Percentiles rank a stretch among this genome's conserved stretches.
Conservation (phyloP, 2,329 filamentous ascomycete species). For the Fusarium pininemorale region DNA sequence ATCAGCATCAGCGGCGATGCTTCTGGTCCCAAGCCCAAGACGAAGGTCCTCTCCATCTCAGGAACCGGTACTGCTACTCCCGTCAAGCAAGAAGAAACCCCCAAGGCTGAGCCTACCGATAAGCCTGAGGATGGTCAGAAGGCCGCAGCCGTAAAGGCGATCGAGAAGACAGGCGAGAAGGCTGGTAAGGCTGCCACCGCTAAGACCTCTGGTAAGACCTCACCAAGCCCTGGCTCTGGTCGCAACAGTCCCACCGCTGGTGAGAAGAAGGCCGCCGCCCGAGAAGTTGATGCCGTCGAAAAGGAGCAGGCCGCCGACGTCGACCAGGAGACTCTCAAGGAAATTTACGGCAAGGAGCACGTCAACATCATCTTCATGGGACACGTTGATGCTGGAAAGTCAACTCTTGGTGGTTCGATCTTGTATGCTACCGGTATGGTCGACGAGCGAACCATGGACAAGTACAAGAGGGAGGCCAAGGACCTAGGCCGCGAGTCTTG, state of each 20-base stretch:
- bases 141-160: conserved; percentile 85
- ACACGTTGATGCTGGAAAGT: conserved; percentile 98
- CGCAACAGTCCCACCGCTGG: conserved; percentile 80
- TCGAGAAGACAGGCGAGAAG: conserved; percentile 86
- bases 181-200: conserved; percentile 54
- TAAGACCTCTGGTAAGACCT: conserved; percentile 73
- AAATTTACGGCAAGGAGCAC: conserved; percentile 94
- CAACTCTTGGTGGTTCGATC: conserved; percentile 92
- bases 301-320: conserved; percentile 84
- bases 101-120: conserved; percentile 58
- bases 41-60: conserved; percentile 58
- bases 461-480: conserved; percentile 97
- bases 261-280: conserved; percentile 60
- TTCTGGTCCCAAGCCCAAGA: conserved; percentile 63
- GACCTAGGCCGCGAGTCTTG: conserved; percentile 96
- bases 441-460: conserved; percentile 98
- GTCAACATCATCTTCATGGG: conserved; percentile 98
- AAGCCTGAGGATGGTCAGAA: conserved; percentile 80
- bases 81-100: conserved; percentile 55
- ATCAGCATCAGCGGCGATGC: conserved; percentile 72
- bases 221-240: conserved; percentile 83
- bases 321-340: conserved; percentile 78
- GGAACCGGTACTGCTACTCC: conserved; percentile 45
- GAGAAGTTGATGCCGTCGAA: conserved; percentile 83
- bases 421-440: conserved; percentile 97